phyloP scores from a whole-genome alignment of 345 rosid genomes.

The Psidium friedrichsthalianum region DNA sequence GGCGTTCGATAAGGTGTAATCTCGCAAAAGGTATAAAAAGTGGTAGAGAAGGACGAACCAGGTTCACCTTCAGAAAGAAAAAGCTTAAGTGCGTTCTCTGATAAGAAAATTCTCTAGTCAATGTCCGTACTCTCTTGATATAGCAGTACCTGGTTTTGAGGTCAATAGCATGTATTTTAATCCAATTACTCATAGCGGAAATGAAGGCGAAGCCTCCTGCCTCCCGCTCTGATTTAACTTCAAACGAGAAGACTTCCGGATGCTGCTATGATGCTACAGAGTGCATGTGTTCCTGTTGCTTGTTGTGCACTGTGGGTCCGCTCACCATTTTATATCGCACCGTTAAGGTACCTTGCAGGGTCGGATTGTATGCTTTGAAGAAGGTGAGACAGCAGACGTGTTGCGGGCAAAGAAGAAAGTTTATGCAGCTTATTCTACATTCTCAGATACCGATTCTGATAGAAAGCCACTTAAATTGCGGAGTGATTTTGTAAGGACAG shows the following conservation, averaged over 20 bases:
- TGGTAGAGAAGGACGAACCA: neutral
- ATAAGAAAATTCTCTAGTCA: neutral
- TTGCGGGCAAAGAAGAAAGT: slow-evolving; percentile 20
- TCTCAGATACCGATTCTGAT: slow-evolving; percentile 57
- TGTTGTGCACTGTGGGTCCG: slow-evolving; percentile 53
- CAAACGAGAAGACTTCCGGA: neutral
- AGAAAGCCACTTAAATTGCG: neutral
- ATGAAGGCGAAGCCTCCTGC: neutral
- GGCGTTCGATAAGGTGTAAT: neutral
- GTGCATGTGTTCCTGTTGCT: slow-evolving; percentile 41
- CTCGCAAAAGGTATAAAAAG: neutral
- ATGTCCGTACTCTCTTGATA: neutral
- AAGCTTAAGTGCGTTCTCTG: neutral
- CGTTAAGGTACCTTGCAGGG: slow-evolving; percentile 46
- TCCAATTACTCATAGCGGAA: neutral
- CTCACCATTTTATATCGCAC: slow-evolving; percentile 46
- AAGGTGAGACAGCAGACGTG: slow-evolving; percentile 9
- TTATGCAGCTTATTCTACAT: slow-evolving; percentile 52
- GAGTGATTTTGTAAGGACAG: neutral
- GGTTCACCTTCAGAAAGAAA: neutral
- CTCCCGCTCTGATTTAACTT: neutral
- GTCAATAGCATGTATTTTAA: neutral
- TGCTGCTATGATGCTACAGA: slow-evolving; percentile 21
- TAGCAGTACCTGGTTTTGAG: neutral
- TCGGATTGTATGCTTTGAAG: slow-evolving; percentile 29